Conservation (phyloP, 2,329 filamentous ascomycete species). For the Calonectria hawksworthii region DNA sequence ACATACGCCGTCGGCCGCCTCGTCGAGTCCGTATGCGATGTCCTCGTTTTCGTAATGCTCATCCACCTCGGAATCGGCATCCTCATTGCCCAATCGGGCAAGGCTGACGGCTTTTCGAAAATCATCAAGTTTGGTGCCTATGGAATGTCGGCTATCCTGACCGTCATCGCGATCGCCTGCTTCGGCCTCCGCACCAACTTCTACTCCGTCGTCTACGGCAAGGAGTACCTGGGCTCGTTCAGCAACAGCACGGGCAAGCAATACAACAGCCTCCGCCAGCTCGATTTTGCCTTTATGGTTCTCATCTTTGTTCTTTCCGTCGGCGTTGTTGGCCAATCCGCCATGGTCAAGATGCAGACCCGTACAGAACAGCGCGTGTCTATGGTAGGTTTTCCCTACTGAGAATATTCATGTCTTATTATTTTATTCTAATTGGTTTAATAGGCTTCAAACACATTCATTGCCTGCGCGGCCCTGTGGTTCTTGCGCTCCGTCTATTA, state of each 20-base stretch:
- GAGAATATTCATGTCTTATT: too few species aligned
- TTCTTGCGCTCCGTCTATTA: slow-evolving; percentile 42
- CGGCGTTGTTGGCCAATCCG: slow-evolving; percentile 20
- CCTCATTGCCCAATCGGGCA: slow-evolving; percentile 31
- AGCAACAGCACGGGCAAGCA: not conserved
- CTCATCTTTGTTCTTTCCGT: slow-evolving; percentile 37
- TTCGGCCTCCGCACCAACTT: slow-evolving; percentile 38
- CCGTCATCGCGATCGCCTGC: slow-evolving; percentile 26
- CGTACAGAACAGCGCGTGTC: slow-evolving; percentile 28
- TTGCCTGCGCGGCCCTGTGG: slow-evolving; percentile 42
- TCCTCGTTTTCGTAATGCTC: slow-evolving; percentile 43
- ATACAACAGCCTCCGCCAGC: slow-evolving; percentile 7
- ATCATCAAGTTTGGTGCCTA: slow-evolving; percentile 31
- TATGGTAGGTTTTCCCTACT: slow-evolving; percentile 26
- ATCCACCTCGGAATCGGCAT: slow-evolving; percentile 40
- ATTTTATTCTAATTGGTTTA: not conserved
- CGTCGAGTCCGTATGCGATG: slow-evolving; percentile 29
- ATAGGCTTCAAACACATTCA: slow-evolving; percentile 42
- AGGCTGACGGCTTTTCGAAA: slow-evolving; percentile 21
- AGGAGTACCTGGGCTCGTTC: too few species aligned
- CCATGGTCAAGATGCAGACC: slow-evolving; percentile 39
- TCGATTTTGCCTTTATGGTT: slow-evolving; percentile 31
- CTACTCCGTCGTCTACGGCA: slow-evolving; percentile 5
- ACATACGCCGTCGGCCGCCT: slow-evolving; percentile 10
- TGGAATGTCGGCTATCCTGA: slow-evolving; percentile 31